These are phyloP conservation scores for Pichia rugopelliculosa DNA, from an alignment of 805 yeast genomes.

Conservation along the genomic window DNA sequence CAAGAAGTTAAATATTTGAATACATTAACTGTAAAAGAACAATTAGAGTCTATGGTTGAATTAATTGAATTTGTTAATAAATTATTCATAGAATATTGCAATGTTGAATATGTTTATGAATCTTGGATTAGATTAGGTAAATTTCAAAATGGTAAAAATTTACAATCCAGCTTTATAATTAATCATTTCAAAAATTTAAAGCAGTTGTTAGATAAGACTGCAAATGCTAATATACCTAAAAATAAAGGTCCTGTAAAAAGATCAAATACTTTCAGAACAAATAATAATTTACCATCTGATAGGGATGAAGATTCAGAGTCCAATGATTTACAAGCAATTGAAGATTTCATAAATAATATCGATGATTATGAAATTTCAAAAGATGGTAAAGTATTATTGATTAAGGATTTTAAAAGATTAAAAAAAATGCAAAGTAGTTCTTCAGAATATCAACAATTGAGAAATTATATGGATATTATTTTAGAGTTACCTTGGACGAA, in stretches of 20 bases:
- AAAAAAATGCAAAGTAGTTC: slow-evolving; percentile 48
- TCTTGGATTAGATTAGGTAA: slow-evolving; percentile 27
- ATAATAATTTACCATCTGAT: background rate
- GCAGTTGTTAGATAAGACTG: slow-evolving; percentile 3
- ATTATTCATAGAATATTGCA: slow-evolving; percentile 22
- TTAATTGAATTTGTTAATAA: slow-evolving; percentile 19
- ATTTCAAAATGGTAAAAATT: slow-evolving; percentile 16
- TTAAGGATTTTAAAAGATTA: slow-evolving; percentile 49
- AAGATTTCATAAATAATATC: slow-evolving; percentile 27
- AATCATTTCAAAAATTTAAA: slow-evolving; percentile 24
- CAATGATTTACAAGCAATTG: slow-evolving; percentile 29
- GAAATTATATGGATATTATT: slow-evolving; percentile 58
- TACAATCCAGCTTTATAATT: slow-evolving; percentile 23
- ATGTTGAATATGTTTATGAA: slow-evolving; percentile 22
- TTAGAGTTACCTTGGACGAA: slow-evolving; percentile 55
- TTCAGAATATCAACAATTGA: slow-evolving; percentile 55
- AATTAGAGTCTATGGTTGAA: slow-evolving; percentile 10
- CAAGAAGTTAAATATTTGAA: slow-evolving; percentile 18
- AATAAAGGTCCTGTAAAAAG: background rate
- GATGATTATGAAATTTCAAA: slow-evolving; percentile 29
- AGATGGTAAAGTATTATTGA: slow-evolving; percentile 35
- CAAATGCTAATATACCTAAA: background rate
- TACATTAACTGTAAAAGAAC: slow-evolving; percentile 7
- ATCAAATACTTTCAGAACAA: background rate
- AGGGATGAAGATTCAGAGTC: slow-evolving; percentile 36